These are phyloP conservation scores for Elsinoe australis DNA, from an alignment of 2,329 filamentous ascomycete genomes.

Conservation along the genomic window DNA sequence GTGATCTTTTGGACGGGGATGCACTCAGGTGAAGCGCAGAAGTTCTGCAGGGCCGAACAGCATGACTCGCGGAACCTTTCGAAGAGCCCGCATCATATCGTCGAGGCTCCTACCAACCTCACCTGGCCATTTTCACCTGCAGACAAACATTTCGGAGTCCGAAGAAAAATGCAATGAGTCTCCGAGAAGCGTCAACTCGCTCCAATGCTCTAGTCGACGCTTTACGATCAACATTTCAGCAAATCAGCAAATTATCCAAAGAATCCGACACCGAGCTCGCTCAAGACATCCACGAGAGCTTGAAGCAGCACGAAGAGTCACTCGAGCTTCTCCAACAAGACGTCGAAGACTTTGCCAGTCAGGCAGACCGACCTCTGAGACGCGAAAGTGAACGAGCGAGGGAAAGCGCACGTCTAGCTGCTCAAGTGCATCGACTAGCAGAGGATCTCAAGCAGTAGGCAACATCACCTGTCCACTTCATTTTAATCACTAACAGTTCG, in stretches of 20 bases:
- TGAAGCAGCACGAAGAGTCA: conserved; percentile 75
- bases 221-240: conserved; percentile 46
- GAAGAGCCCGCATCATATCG: too few relatives aligned
- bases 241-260: conserved; percentile 51
- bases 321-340: conserved; percentile 74
- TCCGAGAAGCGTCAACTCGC: conserved; percentile 13
- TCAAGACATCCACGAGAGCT: conserved; percentile 67
- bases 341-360: conserved; percentile 57
- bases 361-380: conserved; percentile 30
- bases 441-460: conserved; percentile 65
- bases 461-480: too few relatives aligned
- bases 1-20: neutral
- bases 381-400: conserved; percentile 50
- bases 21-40: neutral
- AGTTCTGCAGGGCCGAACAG: neutral
- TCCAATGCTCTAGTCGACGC: conserved; percentile 42
- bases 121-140: too few relatives aligned
- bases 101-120: too few relatives aligned
- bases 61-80: neutral
- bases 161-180: conserved; percentile 4
- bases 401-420: conserved; percentile 58
- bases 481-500: neutral
- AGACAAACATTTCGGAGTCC: too few relatives aligned
- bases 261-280: conserved; percentile 62
- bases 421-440: conserved; percentile 58